Percentiles rank a stretch among this genome's conserved stretches.
Conservation (phyloP, 352 stramenopile species). For the Phytophthora vignae region DNA sequence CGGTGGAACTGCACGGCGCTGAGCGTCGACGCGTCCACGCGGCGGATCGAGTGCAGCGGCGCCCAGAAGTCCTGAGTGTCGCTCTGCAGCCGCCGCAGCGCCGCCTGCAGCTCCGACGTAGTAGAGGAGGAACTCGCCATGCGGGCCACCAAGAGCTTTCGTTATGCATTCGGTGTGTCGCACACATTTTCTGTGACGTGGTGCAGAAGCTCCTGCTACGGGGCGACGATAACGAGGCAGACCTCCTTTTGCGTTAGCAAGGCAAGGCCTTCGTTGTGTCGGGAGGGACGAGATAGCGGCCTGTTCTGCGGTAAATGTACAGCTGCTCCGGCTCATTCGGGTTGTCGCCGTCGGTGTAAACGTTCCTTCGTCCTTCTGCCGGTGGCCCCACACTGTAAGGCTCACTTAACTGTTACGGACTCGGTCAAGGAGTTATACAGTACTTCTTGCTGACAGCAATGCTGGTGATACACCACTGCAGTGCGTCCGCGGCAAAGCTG, state of each 20-base stretch:
- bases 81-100: slow-evolving; percentile 52
- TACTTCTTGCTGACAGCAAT: too few species aligned
- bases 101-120: slow-evolving; percentile 9
- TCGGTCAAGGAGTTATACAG: too few species aligned
- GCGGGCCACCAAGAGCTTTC: background rate
- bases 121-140: slow-evolving; percentile 1
- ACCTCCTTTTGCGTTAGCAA: background rate
- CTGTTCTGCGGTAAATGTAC: background rate
- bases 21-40: slow-evolving; percentile 54
- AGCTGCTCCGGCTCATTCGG: background rate
- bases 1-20: slow-evolving; percentile 74
- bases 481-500: too few species aligned
- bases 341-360: background rate
- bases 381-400: background rate
- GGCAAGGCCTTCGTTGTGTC: background rate
- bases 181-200: slow-evolving; percentile 4
- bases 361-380: slow-evolving; percentile 6
- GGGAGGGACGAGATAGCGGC: too few species aligned
- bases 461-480: too few species aligned
- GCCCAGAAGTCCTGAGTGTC: slow-evolving; percentile 82
- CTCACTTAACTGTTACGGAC: too few species aligned
- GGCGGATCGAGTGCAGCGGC: slow-evolving; percentile 57
- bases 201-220: background rate
- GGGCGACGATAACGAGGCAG: too few species aligned
- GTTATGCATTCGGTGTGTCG: background rate